Evolutionary conservation across 352 stramenopile species (phyloP), one percentile per base, ranked within the genome.

Genomic region (Phytopythium kandeliae): DNA sequence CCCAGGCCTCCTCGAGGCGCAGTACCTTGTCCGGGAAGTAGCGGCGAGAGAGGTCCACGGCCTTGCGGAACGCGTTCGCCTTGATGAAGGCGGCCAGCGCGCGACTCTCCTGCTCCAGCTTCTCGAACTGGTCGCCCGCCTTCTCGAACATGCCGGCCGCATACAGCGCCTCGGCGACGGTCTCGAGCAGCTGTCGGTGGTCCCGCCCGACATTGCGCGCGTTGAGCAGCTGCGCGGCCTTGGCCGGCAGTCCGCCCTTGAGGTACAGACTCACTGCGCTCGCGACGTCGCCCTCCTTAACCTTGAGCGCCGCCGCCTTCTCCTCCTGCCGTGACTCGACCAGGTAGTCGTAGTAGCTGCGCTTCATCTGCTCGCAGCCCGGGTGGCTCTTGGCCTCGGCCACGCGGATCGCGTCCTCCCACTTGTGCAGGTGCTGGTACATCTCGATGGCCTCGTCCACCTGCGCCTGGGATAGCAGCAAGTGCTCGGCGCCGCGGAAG

Each of bases 391-490:
- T 91, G 19, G 79, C 58, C 41, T 98, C 86, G 12, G 92, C 93
- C 21, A 98, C 79, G 28, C 78, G 77, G 52, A 98, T 95, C n/a
- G 94, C 92, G 47, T 98, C 89, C 63, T 97, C 91, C 75, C 86
- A 98, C 62, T 96, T 91, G 55, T 97, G 88, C 45, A 98, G 57
- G 28, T 94, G 78, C 65, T 98, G 86, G 63, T 98, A 98, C 91
- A 98, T 97, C 30, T 92, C 72, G 47, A 98, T 97, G 12, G 90
- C 89, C 28, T 98, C 93, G 47, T 97, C 89, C 17, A 97, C 61
- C 68, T 97, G 89, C 31, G 80, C 79, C 55, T 97, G 90, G 1
- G 86, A 85, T 17, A 98, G 67, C 37, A 97, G 60, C 33, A 97
- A 80, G 55, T 96, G 79, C 69, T 98, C 93, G 4, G 93, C 92